Percentiles rank a stretch among this genome's conserved stretches.
Conservation (phyloP, 164 flowering plant genomes). For the Berberis thunbergii region DNA sequence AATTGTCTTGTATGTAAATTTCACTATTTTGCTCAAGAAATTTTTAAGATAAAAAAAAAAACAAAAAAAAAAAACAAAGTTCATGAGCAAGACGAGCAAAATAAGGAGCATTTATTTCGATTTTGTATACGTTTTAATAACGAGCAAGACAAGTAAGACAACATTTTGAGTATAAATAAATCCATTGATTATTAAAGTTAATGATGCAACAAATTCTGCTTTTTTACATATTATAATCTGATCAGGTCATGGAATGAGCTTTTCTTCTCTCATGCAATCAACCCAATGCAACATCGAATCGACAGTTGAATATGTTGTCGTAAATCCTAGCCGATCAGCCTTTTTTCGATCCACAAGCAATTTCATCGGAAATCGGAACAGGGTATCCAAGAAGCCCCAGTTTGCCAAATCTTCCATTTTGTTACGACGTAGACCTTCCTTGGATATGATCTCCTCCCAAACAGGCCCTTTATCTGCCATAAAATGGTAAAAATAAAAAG, state of each 20-base stretch:
- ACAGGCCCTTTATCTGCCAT: conserved; percentile 49
- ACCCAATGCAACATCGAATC: conserved; percentile 71
- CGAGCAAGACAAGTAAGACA: too few relatives aligned
- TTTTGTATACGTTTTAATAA: too few relatives aligned
- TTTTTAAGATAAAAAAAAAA: too few relatives aligned
- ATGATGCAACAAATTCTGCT: conserved; percentile 4
- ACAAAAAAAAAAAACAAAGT: too few relatives aligned
- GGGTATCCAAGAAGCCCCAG: conserved; percentile 63
- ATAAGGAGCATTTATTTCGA: too few relatives aligned
- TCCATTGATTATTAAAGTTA: neutral
- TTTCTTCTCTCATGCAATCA: conserved; percentile 64
- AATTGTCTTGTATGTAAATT: too few relatives aligned
- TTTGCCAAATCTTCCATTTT: conserved; percentile 69
- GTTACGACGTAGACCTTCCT: conserved; percentile 37
- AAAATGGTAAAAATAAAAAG: conserved; percentile 20
- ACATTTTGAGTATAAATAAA: too few relatives aligned
- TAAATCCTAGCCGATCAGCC: conserved; percentile 54
- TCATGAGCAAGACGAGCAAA: too few relatives aligned
- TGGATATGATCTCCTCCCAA: conserved; percentile 66
- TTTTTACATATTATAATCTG: neutral
- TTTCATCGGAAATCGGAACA: conserved; percentile 52
- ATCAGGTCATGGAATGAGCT: conserved; percentile 42
- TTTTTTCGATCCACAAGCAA: conserved; percentile 48
- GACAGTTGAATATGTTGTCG: conserved; percentile 23
- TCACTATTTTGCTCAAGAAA: too few relatives aligned